Percentiles rank a stretch among this genome's conserved stretches.
These are phyloP conservation scores for Venturia aucupariae DNA, from an alignment of 2,329 filamentous ascomycete species.

Conservation along the genomic window DNA sequence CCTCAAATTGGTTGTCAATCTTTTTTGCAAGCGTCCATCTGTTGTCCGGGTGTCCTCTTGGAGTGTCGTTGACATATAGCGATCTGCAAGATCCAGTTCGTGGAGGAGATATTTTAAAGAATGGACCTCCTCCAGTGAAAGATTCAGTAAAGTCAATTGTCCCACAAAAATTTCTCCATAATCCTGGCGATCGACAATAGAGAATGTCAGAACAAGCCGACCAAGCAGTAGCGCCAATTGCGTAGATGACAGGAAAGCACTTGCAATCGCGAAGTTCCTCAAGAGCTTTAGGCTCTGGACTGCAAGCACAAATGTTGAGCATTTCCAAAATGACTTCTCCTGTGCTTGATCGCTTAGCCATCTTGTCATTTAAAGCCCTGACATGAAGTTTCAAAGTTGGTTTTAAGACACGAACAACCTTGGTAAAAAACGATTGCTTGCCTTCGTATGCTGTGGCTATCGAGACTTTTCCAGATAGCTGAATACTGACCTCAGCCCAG, in stretches of 20 bases:
- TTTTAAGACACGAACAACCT: neutral
- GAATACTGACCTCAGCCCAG: conserved; percentile 15
- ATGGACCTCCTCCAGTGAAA: conserved; percentile 15
- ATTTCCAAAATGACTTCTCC: too few relatives aligned
- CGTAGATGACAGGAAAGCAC: too few relatives aligned
- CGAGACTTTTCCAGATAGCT: conserved; percentile 13
- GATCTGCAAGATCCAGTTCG: conserved; percentile 10
- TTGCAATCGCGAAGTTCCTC: too few relatives aligned
- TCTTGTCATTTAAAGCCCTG: too few relatives aligned
- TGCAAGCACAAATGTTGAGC: too few relatives aligned
- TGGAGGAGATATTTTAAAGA: conserved; percentile 5
- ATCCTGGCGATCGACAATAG: conserved; percentile 15
- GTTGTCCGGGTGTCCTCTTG: conserved; percentile 10
- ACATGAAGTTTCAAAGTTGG: conserved; percentile 13
- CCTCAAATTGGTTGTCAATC: too few relatives aligned
- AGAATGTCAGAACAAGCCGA: too few relatives aligned
- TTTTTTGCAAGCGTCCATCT: neutral
- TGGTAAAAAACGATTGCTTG: conserved; percentile 8
- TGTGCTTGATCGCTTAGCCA: too few relatives aligned
- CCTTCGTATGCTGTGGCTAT: conserved; percentile 8
- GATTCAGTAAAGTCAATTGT: conserved; percentile 9
- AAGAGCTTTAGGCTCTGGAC: too few relatives aligned
- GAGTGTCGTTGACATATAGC: conserved; percentile 12
- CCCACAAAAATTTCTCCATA: conserved; percentile 11
- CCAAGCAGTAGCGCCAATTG: too few relatives aligned